Percentiles rank a stretch among this genome's conserved stretches.
Conservation (phyloP, 352 stramenopile genomes). For the Pythium volutum region DNA sequence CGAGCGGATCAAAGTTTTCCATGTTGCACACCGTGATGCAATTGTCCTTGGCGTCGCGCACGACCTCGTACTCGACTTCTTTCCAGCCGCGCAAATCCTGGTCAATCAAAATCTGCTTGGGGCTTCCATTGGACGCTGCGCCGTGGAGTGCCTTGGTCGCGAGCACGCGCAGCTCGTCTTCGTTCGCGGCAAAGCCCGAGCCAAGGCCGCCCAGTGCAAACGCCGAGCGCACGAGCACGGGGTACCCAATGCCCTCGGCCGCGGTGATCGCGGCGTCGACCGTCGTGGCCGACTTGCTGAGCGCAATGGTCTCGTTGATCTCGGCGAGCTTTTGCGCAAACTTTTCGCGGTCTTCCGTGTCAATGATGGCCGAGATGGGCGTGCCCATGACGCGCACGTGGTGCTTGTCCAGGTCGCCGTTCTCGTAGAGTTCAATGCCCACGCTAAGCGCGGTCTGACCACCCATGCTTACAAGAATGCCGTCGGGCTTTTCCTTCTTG, state of each 20-base stretch:
- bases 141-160: conserved; percentile 59
- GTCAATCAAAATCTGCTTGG: conserved; percentile 98
- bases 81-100: conserved; percentile 97
- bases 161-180: conserved; percentile 69
- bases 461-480: conserved; percentile 98
- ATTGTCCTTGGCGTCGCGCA: conserved; percentile 93
- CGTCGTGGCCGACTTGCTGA: conserved; percentile 86
- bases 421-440: conserved; percentile 94
- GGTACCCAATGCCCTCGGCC: conserved; percentile 96
- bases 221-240: conserved; percentile 95
- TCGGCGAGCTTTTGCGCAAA: conserved; percentile 95
- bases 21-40: conserved; percentile 97
- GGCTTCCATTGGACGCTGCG: conserved; percentile 73
- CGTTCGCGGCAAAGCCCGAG: conserved; percentile 93
- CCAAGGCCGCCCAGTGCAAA: conserved; percentile 97
- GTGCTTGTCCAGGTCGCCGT: conserved; percentile 92
- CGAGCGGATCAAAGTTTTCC: conserved; percentile 94
- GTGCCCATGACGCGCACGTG: conserved; percentile 95
- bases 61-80: conserved; percentile 96
- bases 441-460: conserved; percentile 98
- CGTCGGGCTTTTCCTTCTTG: conserved; percentile 97
- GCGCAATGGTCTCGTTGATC: background rate
- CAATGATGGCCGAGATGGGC: conserved; percentile 95
- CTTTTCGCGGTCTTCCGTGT: conserved; percentile 99
- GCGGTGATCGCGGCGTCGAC: conserved; percentile 92